Evolutionary conservation across 805 yeast genomes (phyloP).

Genomic region (Yamadazyma nakazawae): DNA sequence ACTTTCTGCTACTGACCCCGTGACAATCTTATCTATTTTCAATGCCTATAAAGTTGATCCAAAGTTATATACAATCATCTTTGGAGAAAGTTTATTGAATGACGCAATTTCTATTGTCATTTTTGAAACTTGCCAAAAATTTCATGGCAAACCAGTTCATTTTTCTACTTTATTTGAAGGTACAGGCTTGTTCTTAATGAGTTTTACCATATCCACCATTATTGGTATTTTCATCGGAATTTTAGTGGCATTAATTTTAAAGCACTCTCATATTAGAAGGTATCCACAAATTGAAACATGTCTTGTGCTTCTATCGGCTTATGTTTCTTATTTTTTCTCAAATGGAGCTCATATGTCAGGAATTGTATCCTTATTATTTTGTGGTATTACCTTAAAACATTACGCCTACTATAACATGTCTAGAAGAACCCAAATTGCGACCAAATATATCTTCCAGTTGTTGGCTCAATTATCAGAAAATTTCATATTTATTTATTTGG

Average conservation of each 20-base stretch:
- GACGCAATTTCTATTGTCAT: conserved; percentile 98
- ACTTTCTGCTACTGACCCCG: conserved; percentile 97
- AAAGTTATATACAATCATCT: conserved; percentile 91
- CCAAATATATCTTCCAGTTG: conserved; percentile 90
- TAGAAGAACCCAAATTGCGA: conserved; percentile 92
- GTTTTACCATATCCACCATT: conserved; percentile 83
- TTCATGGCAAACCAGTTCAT: conserved; percentile 77
- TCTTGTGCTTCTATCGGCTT: conserved; percentile 82
- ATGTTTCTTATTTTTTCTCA: conserved; percentile 94
- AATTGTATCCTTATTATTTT: conserved; percentile 87
- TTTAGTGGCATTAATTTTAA: conserved; percentile 81
- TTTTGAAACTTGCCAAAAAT: conserved; percentile 97
- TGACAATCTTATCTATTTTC: conserved; percentile 91
- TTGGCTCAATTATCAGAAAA: conserved; percentile 95
- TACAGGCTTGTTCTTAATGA: conserved; percentile 87
- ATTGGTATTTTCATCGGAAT: conserved; percentile 90
- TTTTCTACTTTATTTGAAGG: conserved; percentile 86
- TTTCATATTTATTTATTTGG: conserved; percentile 92
- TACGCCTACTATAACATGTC: conserved; percentile 98
- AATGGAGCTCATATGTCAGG: conserved; percentile 99
- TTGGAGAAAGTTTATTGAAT: conserved; percentile 91
- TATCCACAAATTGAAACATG: conserved; percentile 98
- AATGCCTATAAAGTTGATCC: conserved; percentile 98
- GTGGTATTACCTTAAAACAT: conserved; percentile 95
- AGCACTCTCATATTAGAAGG: conserved; percentile 89